Conservation (phyloP, 306 rosid genomes). For the Corylus americana region DNA sequence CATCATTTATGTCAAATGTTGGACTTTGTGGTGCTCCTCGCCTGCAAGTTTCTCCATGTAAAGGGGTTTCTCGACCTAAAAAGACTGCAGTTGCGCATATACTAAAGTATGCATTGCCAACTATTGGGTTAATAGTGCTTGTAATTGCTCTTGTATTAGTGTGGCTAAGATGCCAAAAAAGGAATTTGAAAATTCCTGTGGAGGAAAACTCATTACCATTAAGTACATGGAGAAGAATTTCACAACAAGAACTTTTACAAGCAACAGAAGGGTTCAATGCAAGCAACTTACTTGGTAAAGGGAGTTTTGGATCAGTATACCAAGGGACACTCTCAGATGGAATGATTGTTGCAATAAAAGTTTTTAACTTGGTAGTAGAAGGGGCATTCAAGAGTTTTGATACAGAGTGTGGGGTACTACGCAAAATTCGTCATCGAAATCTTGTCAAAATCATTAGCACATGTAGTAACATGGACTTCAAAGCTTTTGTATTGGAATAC, state of each 20-base stretch:
- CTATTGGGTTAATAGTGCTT: neutral
- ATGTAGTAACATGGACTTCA: conserved; percentile 30
- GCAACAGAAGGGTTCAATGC: neutral
- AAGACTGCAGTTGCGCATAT: neutral
- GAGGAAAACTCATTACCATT: neutral
- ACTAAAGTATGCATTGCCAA: neutral
- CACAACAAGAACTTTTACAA: neutral
- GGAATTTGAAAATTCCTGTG: neutral
- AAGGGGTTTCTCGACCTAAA: neutral
- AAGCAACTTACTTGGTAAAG: neutral
- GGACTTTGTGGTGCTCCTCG: too few relatives aligned
- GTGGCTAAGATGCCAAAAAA: neutral
- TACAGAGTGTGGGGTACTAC: conserved; percentile 25
- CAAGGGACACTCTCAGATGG: neutral
- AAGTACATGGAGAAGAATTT: neutral
- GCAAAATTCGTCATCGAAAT: conserved; percentile 28
- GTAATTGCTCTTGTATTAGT: neutral
- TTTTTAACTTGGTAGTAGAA: conserved; percentile 17
- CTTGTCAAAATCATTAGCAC: conserved; percentile 23
- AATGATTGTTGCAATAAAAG: conserved; percentile 16
- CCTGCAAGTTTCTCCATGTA: neutral
- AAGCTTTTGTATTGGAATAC: conserved; percentile 27
- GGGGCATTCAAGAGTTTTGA: conserved; percentile 15
- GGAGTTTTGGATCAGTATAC: neutral
- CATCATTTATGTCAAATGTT: too few relatives aligned